These are phyloP conservation scores for Emmonsiellopsis sp. DNA, from an alignment of 2,329 filamentous ascomycete species.

Conservation along the genomic window DNA sequence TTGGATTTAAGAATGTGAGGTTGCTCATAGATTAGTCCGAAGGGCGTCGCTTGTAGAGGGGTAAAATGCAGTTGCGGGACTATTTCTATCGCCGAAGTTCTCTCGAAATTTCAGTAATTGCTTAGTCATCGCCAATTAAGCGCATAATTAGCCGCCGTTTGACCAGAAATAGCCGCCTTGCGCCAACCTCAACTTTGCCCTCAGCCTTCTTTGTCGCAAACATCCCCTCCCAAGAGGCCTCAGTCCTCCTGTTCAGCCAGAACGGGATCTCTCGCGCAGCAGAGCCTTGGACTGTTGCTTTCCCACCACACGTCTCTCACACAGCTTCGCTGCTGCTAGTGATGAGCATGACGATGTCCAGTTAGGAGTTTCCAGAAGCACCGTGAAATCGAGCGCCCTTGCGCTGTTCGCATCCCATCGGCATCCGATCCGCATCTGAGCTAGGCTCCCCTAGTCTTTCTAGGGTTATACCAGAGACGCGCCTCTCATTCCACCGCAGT, in stretches of 20 bases:
- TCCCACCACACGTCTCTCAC: neutral
- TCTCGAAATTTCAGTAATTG: constrained; percentile 3
- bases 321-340: neutral
- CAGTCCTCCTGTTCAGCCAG: too few relatives aligned
- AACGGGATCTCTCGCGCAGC: too few relatives aligned
- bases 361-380: neutral
- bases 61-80: neutral
- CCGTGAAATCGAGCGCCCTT: neutral
- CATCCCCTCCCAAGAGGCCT: too few relatives aligned
- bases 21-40: constrained; percentile 5
- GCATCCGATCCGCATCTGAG: neutral
- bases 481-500: constrained; percentile 1
- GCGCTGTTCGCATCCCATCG: neutral
- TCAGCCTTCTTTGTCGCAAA: neutral
- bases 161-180: too few relatives aligned
- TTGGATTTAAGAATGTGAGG: neutral
- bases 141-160: too few relatives aligned
- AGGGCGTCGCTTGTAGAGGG: neutral
- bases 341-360: neutral
- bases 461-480: neutral
- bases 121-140: constrained; percentile 1
- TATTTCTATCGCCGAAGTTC: neutral
- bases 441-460: neutral
- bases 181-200: neutral
- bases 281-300: too few relatives aligned